Evolutionary conservation across 257 asterid species (phyloP).

Genomic region (Nicotiana tomentosiformis): DNA sequence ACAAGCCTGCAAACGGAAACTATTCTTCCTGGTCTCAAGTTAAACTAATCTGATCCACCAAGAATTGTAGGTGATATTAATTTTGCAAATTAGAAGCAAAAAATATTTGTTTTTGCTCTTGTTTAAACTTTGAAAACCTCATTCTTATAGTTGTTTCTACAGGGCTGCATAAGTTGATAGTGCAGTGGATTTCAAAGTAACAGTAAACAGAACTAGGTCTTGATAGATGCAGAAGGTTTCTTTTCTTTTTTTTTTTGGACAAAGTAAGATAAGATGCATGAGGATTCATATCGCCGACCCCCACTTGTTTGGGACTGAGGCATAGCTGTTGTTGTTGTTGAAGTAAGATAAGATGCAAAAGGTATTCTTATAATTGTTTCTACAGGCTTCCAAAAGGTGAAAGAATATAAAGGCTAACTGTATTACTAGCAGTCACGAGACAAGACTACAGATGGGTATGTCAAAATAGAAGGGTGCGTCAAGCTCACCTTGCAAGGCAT

Average conservation of each 20-base stretch:
- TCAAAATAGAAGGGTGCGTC: neutral
- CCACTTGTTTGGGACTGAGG: neutral
- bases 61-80: neutral
- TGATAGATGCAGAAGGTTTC: neutral
- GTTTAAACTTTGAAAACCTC: neutral
- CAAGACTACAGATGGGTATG: neutral
- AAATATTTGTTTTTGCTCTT: neutral
- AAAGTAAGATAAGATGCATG: neutral
- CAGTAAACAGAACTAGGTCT: neutral
- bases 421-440: neutral
- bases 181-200: constrained; percentile 1
- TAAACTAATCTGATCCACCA: neutral
- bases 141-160: neutral
- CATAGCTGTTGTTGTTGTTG: neutral
- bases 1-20: neutral
- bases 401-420: neutral
- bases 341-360: too few species aligned
- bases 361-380: neutral
- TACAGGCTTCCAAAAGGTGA: neutral
- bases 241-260: too few species aligned
- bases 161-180: constrained; percentile 32
- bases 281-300: neutral
- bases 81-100: neutral
- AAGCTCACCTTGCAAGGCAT: constrained; percentile 62
- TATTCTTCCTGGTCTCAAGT: neutral